Evolutionary conservation across 768 basidiomycete species (phyloP).

Genomic region (Xerocomus potaroensis): DNA sequence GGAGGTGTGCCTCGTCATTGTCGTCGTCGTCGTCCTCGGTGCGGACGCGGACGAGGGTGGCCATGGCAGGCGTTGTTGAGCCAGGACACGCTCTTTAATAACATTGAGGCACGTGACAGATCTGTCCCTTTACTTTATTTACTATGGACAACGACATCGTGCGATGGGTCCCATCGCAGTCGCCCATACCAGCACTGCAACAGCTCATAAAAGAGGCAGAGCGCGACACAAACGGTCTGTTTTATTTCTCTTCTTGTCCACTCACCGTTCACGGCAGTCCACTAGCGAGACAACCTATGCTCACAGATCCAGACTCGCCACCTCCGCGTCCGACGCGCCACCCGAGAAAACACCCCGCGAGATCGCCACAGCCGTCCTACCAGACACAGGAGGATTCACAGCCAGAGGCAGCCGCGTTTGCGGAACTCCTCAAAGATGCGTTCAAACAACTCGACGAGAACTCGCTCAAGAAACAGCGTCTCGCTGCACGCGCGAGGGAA

Average conservation of each 20-base stretch:
- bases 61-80: slow-evolving; percentile 17
- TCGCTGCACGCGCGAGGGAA: slow-evolving; percentile 9
- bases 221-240: slow-evolving; percentile 22
- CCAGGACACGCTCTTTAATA: not conserved
- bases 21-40: too few relatives aligned
- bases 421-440: slow-evolving; percentile 23
- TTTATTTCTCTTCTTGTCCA: not conserved
- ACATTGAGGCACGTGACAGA: slow-evolving; percentile 17
- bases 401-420: slow-evolving; percentile 22
- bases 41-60: slow-evolving; percentile 24
- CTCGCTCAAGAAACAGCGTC: slow-evolving; percentile 23
- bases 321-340: too few relatives aligned
- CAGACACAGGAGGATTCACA: slow-evolving; percentile 14
- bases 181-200: slow-evolving; percentile 19
- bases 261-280: too few relatives aligned
- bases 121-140: slow-evolving; percentile 6
- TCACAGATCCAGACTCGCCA: too few relatives aligned
- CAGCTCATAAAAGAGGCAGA: slow-evolving; percentile 27
- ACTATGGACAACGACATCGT: slow-evolving; percentile 20
- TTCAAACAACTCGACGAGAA: slow-evolving; percentile 24
- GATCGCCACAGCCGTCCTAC: not conserved
- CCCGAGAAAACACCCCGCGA: not conserved
- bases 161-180: slow-evolving; percentile 26
- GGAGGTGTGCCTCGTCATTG: too few relatives aligned
- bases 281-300: too few relatives aligned